Base-by-base conservation (phyloP, 2,329 filamentous ascomycete species). In the Paecilomyces dactylethromorphus region DNA sequence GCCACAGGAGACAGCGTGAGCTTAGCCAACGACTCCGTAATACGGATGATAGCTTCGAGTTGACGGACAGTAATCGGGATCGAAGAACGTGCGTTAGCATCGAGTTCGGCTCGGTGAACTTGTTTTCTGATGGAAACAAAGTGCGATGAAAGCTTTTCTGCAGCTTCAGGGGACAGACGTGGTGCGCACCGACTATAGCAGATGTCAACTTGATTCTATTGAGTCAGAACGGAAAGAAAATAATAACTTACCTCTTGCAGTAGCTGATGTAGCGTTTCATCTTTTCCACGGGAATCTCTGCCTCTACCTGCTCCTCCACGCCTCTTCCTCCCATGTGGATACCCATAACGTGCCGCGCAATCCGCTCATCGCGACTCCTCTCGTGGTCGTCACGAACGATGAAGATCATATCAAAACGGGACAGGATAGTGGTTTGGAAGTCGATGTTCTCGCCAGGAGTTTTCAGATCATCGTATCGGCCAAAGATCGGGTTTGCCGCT, bases 381-480 rank as follows among this genome's bases (percentile, higher is more conserved):
- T 93, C 91, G 73, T 99, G 94, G 62, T 96, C 92, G 73, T 99
- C 94, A 66, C 90, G 91, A 62, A 99, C 93, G 65, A 99, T 97
- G 80, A 97, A 99, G 65, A 99, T 97, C 91, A 99, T 97, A 75
- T 99, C 94, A 74, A 99, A 99, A 83, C 94, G 90, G 2, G 93
- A 97, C 64, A 99, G 74, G 69, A 99, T 97, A 3, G 94, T 99
- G 0, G 94, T 99, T 71, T 99, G 94, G 76, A 99, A 99, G 76
- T 99, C 94, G 65, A 99, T 99, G 72, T 99, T 99, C 76, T 99
- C 94, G 60, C 94, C 94, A 0, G 94, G 94, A 0, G 90, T 92
- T 76, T 97, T 97, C 81, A 99, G 88, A 70, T 99, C 94, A 73
- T 99, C 94, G 76, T 99, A 99, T 26, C 94, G 89, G 57, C 94